Base-by-base conservation (phyloP, 176 grass and related monocot species). In the Carex pumila region DNA sequence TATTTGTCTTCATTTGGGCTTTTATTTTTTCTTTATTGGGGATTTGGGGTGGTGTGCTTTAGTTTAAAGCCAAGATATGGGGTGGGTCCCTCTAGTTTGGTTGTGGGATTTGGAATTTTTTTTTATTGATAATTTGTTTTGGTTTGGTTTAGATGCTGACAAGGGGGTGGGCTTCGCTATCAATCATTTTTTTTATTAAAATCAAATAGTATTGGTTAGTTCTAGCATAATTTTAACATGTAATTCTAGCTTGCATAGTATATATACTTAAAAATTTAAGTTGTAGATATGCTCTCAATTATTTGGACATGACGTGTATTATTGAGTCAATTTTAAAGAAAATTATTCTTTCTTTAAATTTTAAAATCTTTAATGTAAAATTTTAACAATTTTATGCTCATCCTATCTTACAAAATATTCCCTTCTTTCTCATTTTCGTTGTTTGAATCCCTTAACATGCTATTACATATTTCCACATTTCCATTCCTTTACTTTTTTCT, bases 41-140 rank as follows among this genome's bases (percentile, higher is more conserved):
- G 76, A 85, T 57, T 62, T 34, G 50, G 80, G 18, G 76, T 84
- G 22, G 89, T 83, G 60, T 84, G 72, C 85, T 92, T 92, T 83
- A 54, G 58, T 66, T 83, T 89, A 55, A 86, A 88, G 86, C 71
- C 88, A 88, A 91, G 89, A 65, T 83, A 84, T 89, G 25, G 54
- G 43, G 31, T 88, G 52, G 64, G 64, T 47, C 59, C 64, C 76
- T 59, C 81, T 54, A 83, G 41, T 83, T 22, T 77, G 73, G 25
- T 77, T 77, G 73, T 56, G 73, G 50, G 50, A 34, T 57, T 78
- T 78, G 50, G 13, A 78, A 57, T 6, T 39, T 39, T 39, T 34
- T 32, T 56, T 77, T 41, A 34, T 66, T 12, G 37, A 68, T 85
- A 21, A 59, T 83, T 89, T 92, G 36, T 75, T 84, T 82, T 55